Conservation (phyloP, 2,329 filamentous ascomycete genomes). For the Ceratocystis papillata region DNA sequence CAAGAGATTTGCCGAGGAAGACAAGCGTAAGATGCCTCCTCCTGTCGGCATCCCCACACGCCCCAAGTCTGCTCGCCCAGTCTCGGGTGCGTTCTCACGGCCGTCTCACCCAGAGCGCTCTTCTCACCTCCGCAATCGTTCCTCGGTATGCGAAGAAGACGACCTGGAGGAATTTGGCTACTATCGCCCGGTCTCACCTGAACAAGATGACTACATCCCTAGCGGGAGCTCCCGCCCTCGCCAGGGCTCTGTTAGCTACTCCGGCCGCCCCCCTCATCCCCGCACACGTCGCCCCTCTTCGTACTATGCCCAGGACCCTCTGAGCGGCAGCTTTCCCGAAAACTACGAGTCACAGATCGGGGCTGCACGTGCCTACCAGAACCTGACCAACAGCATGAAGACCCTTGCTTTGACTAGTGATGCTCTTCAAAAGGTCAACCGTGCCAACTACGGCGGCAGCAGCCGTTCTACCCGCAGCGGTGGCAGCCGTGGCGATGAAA, state of each 20-base stretch:
- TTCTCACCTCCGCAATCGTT: conserved; percentile 18
- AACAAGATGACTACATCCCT: conserved; percentile 20
- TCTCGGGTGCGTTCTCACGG: conserved; percentile 16
- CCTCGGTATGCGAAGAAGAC: conserved; percentile 16
- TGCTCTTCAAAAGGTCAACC: conserved; percentile 41
- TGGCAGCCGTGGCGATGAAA: conserved; percentile 48
- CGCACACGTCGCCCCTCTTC: conserved; percentile 17
- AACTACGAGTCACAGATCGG: conserved; percentile 35
- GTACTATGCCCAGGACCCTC: conserved; percentile 12
- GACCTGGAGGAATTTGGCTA: conserved; percentile 15
- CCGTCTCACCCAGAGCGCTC: conserved; percentile 18
- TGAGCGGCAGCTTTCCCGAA: conserved; percentile 13
- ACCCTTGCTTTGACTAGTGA: conserved; percentile 38
- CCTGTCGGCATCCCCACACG: conserved; percentile 8
- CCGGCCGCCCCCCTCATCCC: background rate
- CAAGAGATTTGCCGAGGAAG: conserved; percentile 20
- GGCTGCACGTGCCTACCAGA: conserved; percentile 36
- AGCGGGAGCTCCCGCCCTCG: conserved; percentile 16
- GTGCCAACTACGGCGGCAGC: conserved; percentile 38
- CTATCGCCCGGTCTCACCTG: conserved; percentile 3
- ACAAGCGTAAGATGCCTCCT: conserved; percentile 23
- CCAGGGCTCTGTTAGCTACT: conserved; percentile 17
- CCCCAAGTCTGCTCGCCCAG: conserved; percentile 22
- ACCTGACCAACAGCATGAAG: conserved; percentile 21
- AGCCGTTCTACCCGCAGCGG: conserved; percentile 49